Evolutionary conservation across 768 basidiomycete species (phyloP).

Genomic region (Auricularia heimuer): DNA sequence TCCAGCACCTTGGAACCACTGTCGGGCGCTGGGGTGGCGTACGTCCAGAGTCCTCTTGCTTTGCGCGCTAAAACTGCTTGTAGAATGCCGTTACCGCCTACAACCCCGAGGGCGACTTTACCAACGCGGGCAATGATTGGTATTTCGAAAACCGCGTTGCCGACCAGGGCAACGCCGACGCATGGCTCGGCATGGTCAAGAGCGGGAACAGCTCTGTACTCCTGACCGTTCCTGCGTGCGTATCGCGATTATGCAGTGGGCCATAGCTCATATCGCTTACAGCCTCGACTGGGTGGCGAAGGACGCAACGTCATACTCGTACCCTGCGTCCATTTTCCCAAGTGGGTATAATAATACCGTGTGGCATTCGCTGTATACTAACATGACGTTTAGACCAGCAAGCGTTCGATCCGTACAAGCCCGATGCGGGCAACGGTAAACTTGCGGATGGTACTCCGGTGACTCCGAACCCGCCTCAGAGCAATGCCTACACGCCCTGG

Average conservation of each 20-base stretch:
- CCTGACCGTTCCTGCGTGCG: conserved; percentile 43
- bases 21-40: conserved; percentile 43
- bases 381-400: conserved; percentile 26
- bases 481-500: conserved; percentile 37
- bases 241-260: conserved; percentile 1
- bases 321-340: conserved; percentile 34
- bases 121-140: conserved; percentile 47
- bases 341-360: conserved; percentile 19
- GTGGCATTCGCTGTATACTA: not conserved
- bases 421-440: conserved; percentile 40
- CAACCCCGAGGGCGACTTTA: conserved; percentile 40
- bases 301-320: conserved; percentile 43
- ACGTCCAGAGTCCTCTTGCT: not conserved
- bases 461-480: conserved; percentile 29
- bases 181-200: conserved; percentile 39
- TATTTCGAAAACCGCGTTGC: conserved; percentile 44
- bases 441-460: conserved; percentile 39
- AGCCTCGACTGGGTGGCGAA: conserved; percentile 51
- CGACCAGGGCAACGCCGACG: conserved; percentile 31
- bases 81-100: conserved; percentile 43
- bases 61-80: not conserved
- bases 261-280: not conserved
- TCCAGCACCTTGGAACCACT: conserved; percentile 38
- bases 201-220: conserved; percentile 34
- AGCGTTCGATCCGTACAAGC: conserved; percentile 37